Percentiles rank a stretch among this genome's conserved stretches.
phyloP scores from a whole-genome alignment of 139 green algal genomes.

The Auxenochlorella pyrenoidosa region DNA sequence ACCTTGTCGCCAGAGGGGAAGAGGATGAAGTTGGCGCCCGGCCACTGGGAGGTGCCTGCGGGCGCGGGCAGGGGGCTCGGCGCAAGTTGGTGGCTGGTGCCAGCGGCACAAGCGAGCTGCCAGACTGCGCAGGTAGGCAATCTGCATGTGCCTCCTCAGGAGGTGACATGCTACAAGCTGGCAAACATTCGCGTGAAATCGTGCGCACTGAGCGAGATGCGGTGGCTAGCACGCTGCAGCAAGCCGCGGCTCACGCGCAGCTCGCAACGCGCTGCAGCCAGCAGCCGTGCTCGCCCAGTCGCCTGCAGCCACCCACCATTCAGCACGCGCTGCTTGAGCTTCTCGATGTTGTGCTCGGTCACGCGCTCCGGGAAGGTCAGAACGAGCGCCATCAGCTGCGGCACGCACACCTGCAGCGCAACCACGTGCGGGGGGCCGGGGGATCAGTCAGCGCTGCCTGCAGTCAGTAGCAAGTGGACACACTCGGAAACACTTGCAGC shows the following conservation, averaged over 20 bases:
- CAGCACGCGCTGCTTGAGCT: conserved; percentile 78
- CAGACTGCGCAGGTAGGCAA: too few relatives aligned
- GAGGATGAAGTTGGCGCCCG: conserved; percentile 95
- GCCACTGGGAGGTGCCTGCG: conserved; percentile 69
- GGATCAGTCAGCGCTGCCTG: too few relatives aligned
- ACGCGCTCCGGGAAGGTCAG: conserved; percentile 97
- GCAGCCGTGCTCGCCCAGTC: background rate
- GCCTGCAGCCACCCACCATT: conserved; percentile 57
- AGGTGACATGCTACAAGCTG: too few relatives aligned
- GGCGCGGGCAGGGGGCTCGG: background rate
- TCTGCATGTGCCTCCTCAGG: too few relatives aligned
- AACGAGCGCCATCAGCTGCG: conserved; percentile 87
- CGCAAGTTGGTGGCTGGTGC: background rate
- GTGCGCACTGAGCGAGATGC: too few relatives aligned
- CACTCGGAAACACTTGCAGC: too few relatives aligned
- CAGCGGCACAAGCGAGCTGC: background rate
- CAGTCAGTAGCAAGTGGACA: too few relatives aligned
- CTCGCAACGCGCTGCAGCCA: background rate
- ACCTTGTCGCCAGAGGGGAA: conserved; percentile 65
- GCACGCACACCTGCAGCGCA: conserved; percentile 84
- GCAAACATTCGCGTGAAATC: too few relatives aligned
- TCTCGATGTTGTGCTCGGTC: conserved; percentile 92
- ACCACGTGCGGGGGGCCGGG: too few relatives aligned
- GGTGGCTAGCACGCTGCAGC: too few relatives aligned
- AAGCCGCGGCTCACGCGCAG: too few relatives aligned